Percentiles rank a stretch among this genome's conserved stretches.
These are phyloP conservation scores for Cytospora paraplurivora DNA, from an alignment of 2,329 filamentous ascomycete species.

Conservation along the genomic window DNA sequence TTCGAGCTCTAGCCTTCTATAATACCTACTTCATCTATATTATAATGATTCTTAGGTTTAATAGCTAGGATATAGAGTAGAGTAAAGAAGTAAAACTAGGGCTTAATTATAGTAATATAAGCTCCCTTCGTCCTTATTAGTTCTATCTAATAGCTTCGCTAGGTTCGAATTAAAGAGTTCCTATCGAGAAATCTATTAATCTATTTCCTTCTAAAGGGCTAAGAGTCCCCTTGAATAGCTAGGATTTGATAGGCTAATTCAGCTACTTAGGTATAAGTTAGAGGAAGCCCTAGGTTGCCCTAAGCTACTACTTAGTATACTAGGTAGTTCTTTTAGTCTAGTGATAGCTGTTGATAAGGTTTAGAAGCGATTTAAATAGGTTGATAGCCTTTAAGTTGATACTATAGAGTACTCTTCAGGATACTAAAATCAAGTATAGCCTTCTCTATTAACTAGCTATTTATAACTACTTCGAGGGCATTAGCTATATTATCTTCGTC, in stretches of 20 bases:
- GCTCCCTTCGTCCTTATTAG: neutral
- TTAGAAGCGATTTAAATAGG: neutral
- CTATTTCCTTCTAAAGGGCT: neutral
- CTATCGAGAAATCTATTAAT: neutral
- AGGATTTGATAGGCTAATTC: no score
- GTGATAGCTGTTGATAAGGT: neutral
- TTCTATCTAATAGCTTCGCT: neutral
- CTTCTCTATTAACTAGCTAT: no score
- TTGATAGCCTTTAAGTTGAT: neutral
- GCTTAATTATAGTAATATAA: neutral
- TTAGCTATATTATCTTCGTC: no score
- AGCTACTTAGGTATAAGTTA: neutral
- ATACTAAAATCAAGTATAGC: no score
- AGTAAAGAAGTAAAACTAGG: neutral
- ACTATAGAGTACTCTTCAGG: no score
- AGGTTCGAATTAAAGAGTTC: neutral
- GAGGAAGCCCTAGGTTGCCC: neutral
- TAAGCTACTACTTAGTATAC: neutral
- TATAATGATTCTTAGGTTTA: neutral
- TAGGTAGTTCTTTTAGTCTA: neutral
- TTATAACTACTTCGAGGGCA: no score
- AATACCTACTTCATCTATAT: neutral
- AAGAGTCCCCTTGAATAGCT: no score
- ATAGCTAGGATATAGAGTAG: neutral
- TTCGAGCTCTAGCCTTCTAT: neutral